Percentiles rank a stretch among this genome's conserved stretches.
Evolutionary conservation across 306 rosid species (phyloP).

Genomic region (Fragaria nilgerrensis): DNA sequence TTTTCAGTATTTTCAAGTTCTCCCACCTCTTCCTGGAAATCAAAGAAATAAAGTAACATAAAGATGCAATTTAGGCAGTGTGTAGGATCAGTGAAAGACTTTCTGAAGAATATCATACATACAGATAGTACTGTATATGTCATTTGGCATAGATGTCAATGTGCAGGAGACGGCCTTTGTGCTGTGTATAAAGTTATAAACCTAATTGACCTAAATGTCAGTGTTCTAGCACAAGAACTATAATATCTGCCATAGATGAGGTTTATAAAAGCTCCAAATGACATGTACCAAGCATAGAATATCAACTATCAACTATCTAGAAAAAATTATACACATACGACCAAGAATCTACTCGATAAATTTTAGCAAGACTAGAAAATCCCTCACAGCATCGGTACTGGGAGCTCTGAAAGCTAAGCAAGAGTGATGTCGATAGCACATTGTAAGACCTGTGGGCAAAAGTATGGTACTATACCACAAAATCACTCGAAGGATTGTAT

Average conservation of each 20-base stretch:
- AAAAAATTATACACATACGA: not conserved
- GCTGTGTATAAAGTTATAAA: not conserved
- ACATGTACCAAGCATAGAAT: not conserved
- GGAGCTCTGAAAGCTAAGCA: not conserved
- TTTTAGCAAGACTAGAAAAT: not conserved
- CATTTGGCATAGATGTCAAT: not conserved
- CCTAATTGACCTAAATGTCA: not conserved
- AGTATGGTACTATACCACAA: not conserved
- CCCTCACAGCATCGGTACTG: not conserved
- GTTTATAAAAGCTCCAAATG: not conserved
- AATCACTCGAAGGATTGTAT: not conserved
- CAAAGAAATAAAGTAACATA: constrained; percentile 10
- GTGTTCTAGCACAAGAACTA: not conserved
- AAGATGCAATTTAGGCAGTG: constrained; percentile 1
- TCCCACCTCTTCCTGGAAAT: constrained; percentile 64
- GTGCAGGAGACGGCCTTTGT: not conserved
- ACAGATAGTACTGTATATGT: not conserved
- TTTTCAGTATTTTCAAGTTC: constrained; percentile 65
- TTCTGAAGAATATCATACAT: constrained; percentile 1
- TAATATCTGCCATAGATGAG: not conserved
- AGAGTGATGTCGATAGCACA: not conserved
- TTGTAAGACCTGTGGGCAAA: not conserved
- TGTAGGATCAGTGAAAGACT: not conserved
- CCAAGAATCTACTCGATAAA: not conserved
- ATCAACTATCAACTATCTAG: not conserved